Evolutionary conservation across 2,329 filamentous ascomycete species (phyloP).

Genomic region (Colletotrichum godetiae): DNA sequence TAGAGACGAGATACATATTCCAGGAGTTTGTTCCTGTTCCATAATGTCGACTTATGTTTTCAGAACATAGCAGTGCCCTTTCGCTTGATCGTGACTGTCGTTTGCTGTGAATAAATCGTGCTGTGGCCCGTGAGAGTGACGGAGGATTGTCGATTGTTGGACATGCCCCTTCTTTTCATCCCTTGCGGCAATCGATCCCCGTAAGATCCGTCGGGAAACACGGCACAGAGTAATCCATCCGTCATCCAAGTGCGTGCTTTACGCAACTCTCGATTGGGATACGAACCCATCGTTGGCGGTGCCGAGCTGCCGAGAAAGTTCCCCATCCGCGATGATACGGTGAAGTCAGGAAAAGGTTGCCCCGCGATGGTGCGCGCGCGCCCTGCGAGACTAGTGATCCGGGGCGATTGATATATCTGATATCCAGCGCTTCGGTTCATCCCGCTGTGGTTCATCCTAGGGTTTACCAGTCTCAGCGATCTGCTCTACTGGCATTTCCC

Average conservation of each 20-base stretch:
- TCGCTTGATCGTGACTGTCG: background rate
- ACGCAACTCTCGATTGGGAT: background rate
- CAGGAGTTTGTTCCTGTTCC: background rate
- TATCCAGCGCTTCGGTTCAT: background rate
- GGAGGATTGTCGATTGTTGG: background rate
- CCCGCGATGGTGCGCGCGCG: background rate
- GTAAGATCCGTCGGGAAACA: background rate
- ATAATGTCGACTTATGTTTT: background rate
- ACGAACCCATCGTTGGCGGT: conserved; percentile 5
- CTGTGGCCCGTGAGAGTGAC: background rate
- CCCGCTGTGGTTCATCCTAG: background rate
- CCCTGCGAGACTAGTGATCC: background rate
- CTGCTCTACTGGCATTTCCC: background rate
- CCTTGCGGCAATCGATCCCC: background rate
- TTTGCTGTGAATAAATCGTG: background rate
- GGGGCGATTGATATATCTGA: background rate
- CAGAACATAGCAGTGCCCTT: background rate
- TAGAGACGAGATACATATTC: conserved; percentile 22
- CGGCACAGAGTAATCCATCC: conserved; percentile 9
- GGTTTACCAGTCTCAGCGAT: conserved; percentile 1
- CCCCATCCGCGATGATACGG: background rate
- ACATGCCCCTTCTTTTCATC: background rate
- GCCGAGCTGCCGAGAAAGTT: conserved; percentile 24
- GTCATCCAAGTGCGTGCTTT: background rate
- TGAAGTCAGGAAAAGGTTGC: conserved; percentile 1